Evolutionary conservation across 2,329 filamentous ascomycete species (phyloP).

Genomic region (Lachnellula hyalina): DNA sequence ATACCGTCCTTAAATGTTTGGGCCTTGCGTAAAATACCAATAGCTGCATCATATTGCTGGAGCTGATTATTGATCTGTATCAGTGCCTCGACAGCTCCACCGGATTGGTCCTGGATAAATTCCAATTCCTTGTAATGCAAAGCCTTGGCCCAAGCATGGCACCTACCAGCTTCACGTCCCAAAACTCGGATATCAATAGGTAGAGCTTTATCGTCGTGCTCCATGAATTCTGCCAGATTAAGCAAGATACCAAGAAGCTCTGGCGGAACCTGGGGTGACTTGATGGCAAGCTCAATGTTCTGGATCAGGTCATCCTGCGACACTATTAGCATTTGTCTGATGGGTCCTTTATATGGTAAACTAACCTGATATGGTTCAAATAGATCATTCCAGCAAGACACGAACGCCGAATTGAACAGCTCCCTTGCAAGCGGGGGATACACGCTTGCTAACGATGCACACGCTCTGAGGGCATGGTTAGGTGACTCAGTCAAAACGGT

Average conservation of each 20-base stretch:
- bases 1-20: conserved; percentile 92
- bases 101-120: conserved; percentile 95
- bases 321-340: not conserved
- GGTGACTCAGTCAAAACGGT: conserved; percentile 93
- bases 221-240: conserved; percentile 98
- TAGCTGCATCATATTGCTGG: conserved; percentile 96
- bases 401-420: conserved; percentile 97
- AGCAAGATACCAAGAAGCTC: conserved; percentile 91
- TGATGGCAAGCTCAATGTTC: conserved; percentile 92
- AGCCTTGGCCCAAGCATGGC: conserved; percentile 96
- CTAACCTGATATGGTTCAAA: conserved; percentile 82
- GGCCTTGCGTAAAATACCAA: conserved; percentile 93
- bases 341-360: not conserved
- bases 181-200: conserved; percentile 95
- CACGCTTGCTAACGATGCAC: conserved; percentile 82
- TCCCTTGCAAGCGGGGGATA: conserved; percentile 89
- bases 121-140: conserved; percentile 98
- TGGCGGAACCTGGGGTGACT: conserved; percentile 90
- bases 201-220: conserved; percentile 96
- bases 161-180: conserved; percentile 90
- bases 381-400: conserved; percentile 97
- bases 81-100: conserved; percentile 88
- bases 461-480: conserved; percentile 89
- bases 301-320: conserved; percentile 76
- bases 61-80: conserved; percentile 99